Percentiles rank a stretch among this genome's conserved stretches.
phyloP scores from a whole-genome alignment of 495 filamentous ascomycete genomes.

The Neurospora sp. region DNA sequence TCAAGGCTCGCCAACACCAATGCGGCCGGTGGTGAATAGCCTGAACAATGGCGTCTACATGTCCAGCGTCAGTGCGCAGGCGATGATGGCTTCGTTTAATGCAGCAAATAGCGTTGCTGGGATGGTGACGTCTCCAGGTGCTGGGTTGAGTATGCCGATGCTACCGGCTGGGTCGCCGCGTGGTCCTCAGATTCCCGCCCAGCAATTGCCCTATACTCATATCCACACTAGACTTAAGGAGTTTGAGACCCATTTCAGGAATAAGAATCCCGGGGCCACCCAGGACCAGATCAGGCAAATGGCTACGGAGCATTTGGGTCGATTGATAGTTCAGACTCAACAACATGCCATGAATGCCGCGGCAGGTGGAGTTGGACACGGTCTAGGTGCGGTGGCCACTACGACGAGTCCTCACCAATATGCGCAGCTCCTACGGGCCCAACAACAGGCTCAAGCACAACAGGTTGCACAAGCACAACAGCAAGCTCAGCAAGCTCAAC shows the following conservation, averaged over 20 bases:
- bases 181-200: conserved; percentile 21
- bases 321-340: conserved; percentile 22
- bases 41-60: conserved; percentile 40
- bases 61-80: conserved; percentile 27
- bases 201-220: conserved; percentile 10
- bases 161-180: conserved; percentile 29
- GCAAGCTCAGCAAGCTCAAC: conserved; percentile 3
- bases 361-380: conserved; percentile 37
- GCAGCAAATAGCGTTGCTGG: conserved; percentile 23
- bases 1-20: conserved; percentile 28
- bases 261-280: conserved; percentile 44
- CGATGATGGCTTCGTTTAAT: conserved; percentile 35
- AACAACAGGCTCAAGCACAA: conserved; percentile 41
- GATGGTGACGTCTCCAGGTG: conserved; percentile 29
- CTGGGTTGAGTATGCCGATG: conserved; percentile 26
- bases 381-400: conserved; percentile 18
- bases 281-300: conserved; percentile 50
- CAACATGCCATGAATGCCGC: conserved; percentile 54
- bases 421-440: conserved; percentile 61
- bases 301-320: conserved; percentile 46
- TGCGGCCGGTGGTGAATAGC: conserved; percentile 41
- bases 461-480: conserved; percentile 6
- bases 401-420: conserved; percentile 52
- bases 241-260: conserved; percentile 25
- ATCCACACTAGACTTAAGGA: conserved; percentile 16